Base-by-base conservation (phyloP, 1,284 basidiomycete species). In the Cystobasidiaceae sp. region DNA sequence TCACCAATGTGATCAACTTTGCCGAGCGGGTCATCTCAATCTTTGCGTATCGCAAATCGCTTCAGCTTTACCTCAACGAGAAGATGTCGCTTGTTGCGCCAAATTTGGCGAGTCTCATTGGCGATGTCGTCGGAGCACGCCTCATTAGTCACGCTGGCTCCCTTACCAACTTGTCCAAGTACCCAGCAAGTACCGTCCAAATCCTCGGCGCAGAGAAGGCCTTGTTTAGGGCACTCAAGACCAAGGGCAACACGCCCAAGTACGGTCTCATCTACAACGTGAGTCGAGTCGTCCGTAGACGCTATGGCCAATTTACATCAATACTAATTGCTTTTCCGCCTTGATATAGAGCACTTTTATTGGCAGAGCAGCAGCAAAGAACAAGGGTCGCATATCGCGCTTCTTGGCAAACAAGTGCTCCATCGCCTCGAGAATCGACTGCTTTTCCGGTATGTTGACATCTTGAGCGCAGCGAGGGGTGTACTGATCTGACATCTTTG, bases 371-470 rank as follows among this genome's bases (percentile, higher is more conserved):
- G 90, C 87, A 17, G 83, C 92, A 62, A 96, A 96, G 79, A 87
- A 93, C 83, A 99, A 98, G 83, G 94, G 94, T 37, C 87, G 96
- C 67, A 97, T 97, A 78, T 96, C 93, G 11, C 87, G 93, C 43
- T 97, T 96, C 84, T 82, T 99, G 34, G 96, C 94, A 54, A 98
- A 98, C 84, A 99, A 99, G 80, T 96, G 93, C 77, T 94, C 92
- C 64, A 98, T 99, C 74, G 96, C 96, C 6, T 89, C 90, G 50
- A 83, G 96, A 67, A 98, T 98, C 80, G 96, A 99, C 79, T 97
- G 96, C 79, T 98, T 93, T 78, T 84, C 88, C 4, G 90, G 90
- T 88, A 73, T 55, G 81, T 75, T 33, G 11, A 21, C 34, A 30
- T 21, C 46, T 33, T 41, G 19, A 19, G 13, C 21, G 49, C 63